Base-by-base conservation (phyloP, 768 basidiomycete species). In the Suillus hirtellus region DNA sequence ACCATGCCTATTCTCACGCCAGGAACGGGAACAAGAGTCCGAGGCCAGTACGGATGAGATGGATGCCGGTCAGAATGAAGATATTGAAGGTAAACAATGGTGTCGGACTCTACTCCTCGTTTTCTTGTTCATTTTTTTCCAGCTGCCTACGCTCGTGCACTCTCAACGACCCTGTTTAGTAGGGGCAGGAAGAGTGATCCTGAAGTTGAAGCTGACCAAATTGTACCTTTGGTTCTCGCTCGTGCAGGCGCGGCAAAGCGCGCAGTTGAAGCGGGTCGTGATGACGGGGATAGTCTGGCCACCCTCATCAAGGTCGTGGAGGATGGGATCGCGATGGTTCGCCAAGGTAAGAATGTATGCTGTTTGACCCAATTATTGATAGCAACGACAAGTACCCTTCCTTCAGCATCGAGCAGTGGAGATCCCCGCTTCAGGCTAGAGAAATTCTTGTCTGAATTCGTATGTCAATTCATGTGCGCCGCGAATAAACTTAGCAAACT, bases 391-490 rank as follows among this genome's bases (percentile, higher is more conserved):
- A 40, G 9, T 42, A 1, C 37, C 66, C 12, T 31, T 11, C 49
- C 37, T 60, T 50, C 35, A 92, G 89, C 83, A 37, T 84, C 85
- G 0, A 82, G 84, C 64, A 72, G 78, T 3, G 93, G 94, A 2
- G 96, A 98, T 74, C 79, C 88, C 2, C 84, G 86, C 50, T 78
- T 93, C 56, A 85, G 90, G 54, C 76, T 98, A 37, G 96, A 99
- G 73, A 95, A 90, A 68, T 93, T 88, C 71, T 79, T 96, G 19
- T 82, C 89, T 46, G 83, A 85, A 53, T 78, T 92, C 56, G 96
- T 96, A 70, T 66, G 91, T 81, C 34, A 35, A 11, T 46, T 2
- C n/a, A 34, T 59, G 35, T n/a, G 59, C 58, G 8, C 42, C 15
- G 9, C 38, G 19, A 42, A 19, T 17, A 12, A 43, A n/a, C 31